These are phyloP conservation scores for Capillidium heterosporum DNA, from an alignment of 371 early-diverging fungal species.

Conservation along the genomic window DNA sequence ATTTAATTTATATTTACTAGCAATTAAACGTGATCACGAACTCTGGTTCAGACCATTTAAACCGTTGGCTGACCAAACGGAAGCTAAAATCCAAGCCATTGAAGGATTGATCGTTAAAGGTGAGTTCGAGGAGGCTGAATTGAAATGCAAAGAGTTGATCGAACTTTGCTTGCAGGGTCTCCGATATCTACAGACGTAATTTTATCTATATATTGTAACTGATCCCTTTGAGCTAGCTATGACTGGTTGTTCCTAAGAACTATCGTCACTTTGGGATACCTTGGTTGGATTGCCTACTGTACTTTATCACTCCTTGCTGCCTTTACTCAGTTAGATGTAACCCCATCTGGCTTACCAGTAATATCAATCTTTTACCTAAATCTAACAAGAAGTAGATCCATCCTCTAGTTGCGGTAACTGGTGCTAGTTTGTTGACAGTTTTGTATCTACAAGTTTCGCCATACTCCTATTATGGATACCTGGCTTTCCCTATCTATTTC, in stretches of 20 bases:
- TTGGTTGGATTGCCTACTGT: conserved; percentile 77
- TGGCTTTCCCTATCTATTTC: conserved; percentile 66
- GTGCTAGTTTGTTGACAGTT: neutral
- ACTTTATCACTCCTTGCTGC: conserved; percentile 44
- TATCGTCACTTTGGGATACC: conserved; percentile 69
- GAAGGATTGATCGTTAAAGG: conserved; percentile 30
- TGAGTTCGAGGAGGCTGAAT: conserved; percentile 41
- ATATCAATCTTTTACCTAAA: too few species aligned
- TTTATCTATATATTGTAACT: neutral
- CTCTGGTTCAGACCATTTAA: conserved; percentile 24
- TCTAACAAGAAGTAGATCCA: conserved; percentile 11
- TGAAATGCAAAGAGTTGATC: conserved; percentile 34
- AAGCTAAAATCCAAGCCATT: too few species aligned
- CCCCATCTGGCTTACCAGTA: too few species aligned
- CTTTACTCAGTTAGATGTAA: too few species aligned
- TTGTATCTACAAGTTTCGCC: conserved; percentile 39
- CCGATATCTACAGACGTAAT: conserved; percentile 76
- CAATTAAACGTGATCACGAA: neutral
- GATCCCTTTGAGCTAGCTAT: too few species aligned
- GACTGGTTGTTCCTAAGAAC: conserved; percentile 85
- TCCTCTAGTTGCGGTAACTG: conserved; percentile 9
- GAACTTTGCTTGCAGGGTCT: conserved; percentile 57
- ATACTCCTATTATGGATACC: conserved; percentile 64
- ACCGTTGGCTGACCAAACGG: too few species aligned
- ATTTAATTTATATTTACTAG: neutral